Evolutionary conservation across 805 yeast species (phyloP), one percentile per base, ranked within the genome.

Genomic region (Metschnikowia corniflorae): DNA sequence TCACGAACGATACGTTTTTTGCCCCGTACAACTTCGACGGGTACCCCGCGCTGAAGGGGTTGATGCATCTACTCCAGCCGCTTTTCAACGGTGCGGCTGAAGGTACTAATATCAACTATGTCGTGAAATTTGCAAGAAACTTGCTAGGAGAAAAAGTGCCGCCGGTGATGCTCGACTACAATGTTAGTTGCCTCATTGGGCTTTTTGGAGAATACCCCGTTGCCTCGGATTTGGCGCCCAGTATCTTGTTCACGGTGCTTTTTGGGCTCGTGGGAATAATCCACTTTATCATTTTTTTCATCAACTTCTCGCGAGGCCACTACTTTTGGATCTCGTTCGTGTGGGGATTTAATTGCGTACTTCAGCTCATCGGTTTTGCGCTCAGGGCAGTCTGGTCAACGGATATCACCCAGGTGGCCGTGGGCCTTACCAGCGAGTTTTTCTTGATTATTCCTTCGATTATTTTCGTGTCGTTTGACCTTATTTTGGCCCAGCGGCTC

Each of bases 401-500:
- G 10, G 50, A 51, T 31, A 18, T 44, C 29, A 43, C 49, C 17
- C 13, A 16, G 10, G 34, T 50, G n/a, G 19, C 29, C 13, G 26
- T 45, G 29, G 57, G 55, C 3, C 37, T 51, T 26, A 32, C 50
- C 18, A 34, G 44, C 20, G 53, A 46, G 37, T 28, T 51, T 18
- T 42, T 51, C 16, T 40, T 46, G 15, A 40, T 53, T 16, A 33
- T 50, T 9, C 50, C 57, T 10, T 31, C 52, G 3, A 30, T 50
- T n/a, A 29, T 50, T 19, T 37, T 51, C 10, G 50, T 44, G 10
- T 44, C 57, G 2, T 35, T 42, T 25, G 49, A 53, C 31, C 50
- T 53, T 37, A 43, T 53, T 16, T 42, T 53, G 37, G 55, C 57
- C 12, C 57, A 53, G 33, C 30, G 57, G 13, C 37, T 53, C 18